Evolutionary conservation across 345 rosid genomes (phyloP).

Genomic region (Aquilaria yunnanensis): DNA sequence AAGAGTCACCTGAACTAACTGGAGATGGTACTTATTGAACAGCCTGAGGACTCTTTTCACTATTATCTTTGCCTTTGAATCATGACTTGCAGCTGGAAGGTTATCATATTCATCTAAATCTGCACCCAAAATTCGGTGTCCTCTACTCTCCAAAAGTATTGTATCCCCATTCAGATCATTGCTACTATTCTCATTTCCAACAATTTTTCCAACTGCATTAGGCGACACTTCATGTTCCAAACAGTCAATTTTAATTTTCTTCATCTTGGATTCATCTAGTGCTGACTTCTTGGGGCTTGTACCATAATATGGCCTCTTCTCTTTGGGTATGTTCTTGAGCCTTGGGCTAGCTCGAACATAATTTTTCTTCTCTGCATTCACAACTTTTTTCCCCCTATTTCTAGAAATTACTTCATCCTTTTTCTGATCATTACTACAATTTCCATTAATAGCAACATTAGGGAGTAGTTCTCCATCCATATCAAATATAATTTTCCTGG

Average conservation of each 20-base stretch:
- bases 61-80: conserved; percentile 6
- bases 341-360: conserved; percentile 11
- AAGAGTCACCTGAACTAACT: conserved; percentile 10
- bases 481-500: too few relatives aligned
- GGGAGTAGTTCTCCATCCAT: not conserved
- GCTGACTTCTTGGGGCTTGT: conserved; percentile 2
- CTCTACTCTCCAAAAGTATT: too few relatives aligned
- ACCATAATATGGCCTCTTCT: conserved; percentile 14
- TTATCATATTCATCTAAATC: too few relatives aligned
- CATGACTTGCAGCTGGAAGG: not conserved
- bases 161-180: too few relatives aligned
- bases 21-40: conserved; percentile 14
- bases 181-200: conserved; percentile 5
- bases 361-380: too few relatives aligned
- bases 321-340: conserved; percentile 8
- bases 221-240: not conserved
- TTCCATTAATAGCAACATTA: not conserved
- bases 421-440: not conserved
- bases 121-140: too few relatives aligned
- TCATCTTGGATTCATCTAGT: not conserved
- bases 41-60: conserved; percentile 13
- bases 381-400: too few relatives aligned
- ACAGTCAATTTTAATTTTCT: conserved; percentile 10
- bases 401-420: not conserved
- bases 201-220: not conserved